A percentile compares a stretch with the other conserved stretches of the same genome.
Conservation (phyloP, 78 protist species). For the Anaeramoeba ignava region DNA sequence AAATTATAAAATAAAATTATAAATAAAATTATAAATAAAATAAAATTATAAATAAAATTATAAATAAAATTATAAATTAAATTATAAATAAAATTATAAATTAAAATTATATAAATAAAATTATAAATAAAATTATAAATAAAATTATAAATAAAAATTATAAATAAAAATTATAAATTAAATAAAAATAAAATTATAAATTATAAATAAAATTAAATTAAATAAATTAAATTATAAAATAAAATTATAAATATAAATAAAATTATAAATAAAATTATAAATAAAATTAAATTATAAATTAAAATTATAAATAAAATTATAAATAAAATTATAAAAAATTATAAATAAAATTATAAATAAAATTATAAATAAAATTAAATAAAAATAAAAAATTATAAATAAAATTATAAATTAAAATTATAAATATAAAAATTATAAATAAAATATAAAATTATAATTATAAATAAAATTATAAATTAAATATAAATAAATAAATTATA, state of each 20-base stretch:
- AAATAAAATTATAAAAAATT: background rate
- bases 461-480: background rate
- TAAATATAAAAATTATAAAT: background rate
- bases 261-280: background rate
- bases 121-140: too few relatives aligned
- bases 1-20: background rate
- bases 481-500: slow-evolving; percentile 1
- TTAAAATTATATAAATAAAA: too few relatives aligned
- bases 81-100: background rate
- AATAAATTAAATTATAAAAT: background rate
- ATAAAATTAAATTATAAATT: background rate
- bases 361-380: background rate
- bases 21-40: slow-evolving; percentile 1
- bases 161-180: too few relatives aligned
- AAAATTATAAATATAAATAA: background rate
- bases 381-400: slow-evolving; percentile 2
- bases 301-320: background rate
- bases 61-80: background rate
- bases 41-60: background rate
- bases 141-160: too few relatives aligned
- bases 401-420: background rate
- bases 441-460: background rate
- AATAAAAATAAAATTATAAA: too few relatives aligned
- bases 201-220: too few relatives aligned
- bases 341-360: background rate